Base-by-base conservation (phyloP, 2,329 filamentous ascomycete genomes). In the Aspergillus floridensis region DNA sequence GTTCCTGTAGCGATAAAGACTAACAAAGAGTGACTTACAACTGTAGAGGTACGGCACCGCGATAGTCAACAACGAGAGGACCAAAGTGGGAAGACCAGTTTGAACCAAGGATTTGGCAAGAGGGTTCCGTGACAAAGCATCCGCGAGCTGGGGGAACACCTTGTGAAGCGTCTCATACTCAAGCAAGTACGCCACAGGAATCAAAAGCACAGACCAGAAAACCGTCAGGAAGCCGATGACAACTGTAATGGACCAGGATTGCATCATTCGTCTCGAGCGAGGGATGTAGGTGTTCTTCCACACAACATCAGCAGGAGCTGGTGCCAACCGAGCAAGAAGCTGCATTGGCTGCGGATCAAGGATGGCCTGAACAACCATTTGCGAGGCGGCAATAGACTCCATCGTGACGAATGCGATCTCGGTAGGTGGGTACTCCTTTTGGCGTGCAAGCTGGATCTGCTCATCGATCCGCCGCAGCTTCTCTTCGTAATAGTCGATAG, bases 361-460 rank as follows among this genome's bases (percentile, higher is more conserved):
- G 11, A 96, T 88, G 4, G 95, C 93, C 76, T 99, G 95, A 48
- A 96, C 91, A 24, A 93, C 91, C 92, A 98, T 96, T 78, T 99
- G 95, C 64, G 85, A 86, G 21, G 93, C 89, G 14, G 93, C 91
- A 53, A 96, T 95, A 3, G 92, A 95, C 77, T 97, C 91, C 92
- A 99, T 96, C 0, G 95, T 98, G 44, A 99, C 91, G 74, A 99
- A 97, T 1, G 96, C 96, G 61, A 96, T 84, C 52, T 93, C 89
- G 0, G 88, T 93, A 0, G 95, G 82, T 5, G 83, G 79, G 68
- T 92, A 98, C 3, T 89, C 84, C 73, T 91, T 90, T 68, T 86
- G 86, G 29, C 95, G 86, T 11, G 92, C 86, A 7, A 77, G 76
- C 7, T 77, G 75, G 53, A 99, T 91, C 65, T 87, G 83, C 52